Evolutionary conservation across 75 land plant genomes (phyloP), one percentile per base, ranked within the genome.

Genomic region (Ceratopteris richardii): DNA sequence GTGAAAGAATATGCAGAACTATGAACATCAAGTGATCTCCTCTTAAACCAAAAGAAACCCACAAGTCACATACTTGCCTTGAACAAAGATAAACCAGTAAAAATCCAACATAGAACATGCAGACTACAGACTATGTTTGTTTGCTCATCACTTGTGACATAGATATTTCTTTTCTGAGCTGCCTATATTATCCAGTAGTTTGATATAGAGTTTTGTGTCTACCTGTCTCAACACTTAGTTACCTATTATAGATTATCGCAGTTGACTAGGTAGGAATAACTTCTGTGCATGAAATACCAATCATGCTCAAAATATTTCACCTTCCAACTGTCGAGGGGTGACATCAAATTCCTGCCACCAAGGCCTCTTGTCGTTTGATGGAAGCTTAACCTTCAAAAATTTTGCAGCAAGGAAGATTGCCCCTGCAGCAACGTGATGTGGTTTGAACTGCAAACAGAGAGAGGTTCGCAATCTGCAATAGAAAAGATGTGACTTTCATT

Each of bases 381-480:
- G 93, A 28, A 88, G 85, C 76, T 82, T 88, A 31, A 85, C 90
- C 68, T 87, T 84, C 17, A 88, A 80, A 62, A 88, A 88, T 78
- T 88, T 92, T 14, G 97, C 97, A 64, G 95, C 97, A 58, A 92
- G 78, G 61, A 92, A 92, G 47, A 92, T 88, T 25, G 97, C 95
- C 56, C 97, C 97, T 52, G 97, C 97, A 51, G 97, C 97, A 71
- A 92, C 80, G 44, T 92, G 95, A 54, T 92, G 95, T 29, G 97
- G 90, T 74, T 88, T 92, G 70, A 88, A 92, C 66, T 92, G 97
- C 84, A 92, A 74, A 79, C 89, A 85, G 30, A 92, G 84, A 27
- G 97, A 85, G 21, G 97, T 92, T 46, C 95, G 80, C 52, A 92
- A 81, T 79, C 97, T 92, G 84, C 77, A 80, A 42, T 40, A 18